Evolutionary conservation across 2,329 filamentous ascomycete species (phyloP), one percentile per base, ranked within the genome.

Genomic region (Fonsecaea pedrosoi): DNA sequence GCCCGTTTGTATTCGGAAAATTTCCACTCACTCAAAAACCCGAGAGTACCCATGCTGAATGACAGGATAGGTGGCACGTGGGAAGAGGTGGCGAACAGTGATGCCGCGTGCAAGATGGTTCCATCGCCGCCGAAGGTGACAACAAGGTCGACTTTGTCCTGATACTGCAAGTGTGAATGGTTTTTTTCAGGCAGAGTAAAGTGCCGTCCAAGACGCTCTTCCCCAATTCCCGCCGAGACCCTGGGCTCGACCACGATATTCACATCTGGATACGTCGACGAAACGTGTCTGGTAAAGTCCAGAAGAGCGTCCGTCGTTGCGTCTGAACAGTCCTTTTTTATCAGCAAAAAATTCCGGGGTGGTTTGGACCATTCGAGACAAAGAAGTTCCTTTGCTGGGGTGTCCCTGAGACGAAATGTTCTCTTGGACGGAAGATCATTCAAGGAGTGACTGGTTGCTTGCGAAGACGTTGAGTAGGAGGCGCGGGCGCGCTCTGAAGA

Each of bases 21-120:
- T 74, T 95, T 96, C 94, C 94, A 99, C 79, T 98, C 94, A 15
- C 94, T 94, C 7, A 99, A 81, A 72, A 99, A 99, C 0, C 95
- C 95, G 0, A 99, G 82, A 0, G 94, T 96, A 5, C 95, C 95
- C 92, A 99, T 97, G 76, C 93, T 96, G 76, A 99, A 99, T 1
- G 92, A 93, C 7, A 99, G 83, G 38, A 99, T 91, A 0, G 95
- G 95, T 0, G 95, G 95, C 0, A 99, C 94, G 53, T 88, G 88
- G 1, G 86, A 84, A 54, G 91, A 89, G 42, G 92, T 90, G 66
- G 92, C 92, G 80, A 96, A 98, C 4, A 97, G 85, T 62, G 91
- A 94, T 1, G 92, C 90, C 0, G 93, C 93, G 67, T 92, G 91
- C 55, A 97, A 80, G 62, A 97, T 94, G 2, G 93, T 97, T 68